These are phyloP conservation scores for Lippia alba DNA, from an alignment of 305 asterid genomes.

Conservation along the genomic window DNA sequence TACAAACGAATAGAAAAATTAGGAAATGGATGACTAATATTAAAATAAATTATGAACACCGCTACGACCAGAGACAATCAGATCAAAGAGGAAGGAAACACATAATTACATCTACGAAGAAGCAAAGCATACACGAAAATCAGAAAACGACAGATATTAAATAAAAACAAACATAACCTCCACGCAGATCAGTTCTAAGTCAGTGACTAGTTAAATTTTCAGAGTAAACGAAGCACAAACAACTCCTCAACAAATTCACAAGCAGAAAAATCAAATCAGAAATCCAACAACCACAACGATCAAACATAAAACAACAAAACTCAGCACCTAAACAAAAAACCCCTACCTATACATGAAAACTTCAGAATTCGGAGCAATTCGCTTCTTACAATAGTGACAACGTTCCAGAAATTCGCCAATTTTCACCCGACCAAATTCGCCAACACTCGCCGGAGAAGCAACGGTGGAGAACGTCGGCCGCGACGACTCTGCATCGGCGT, in stretches of 20 bases:
- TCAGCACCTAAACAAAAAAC: background rate
- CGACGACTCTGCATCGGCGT: slow-evolving; percentile 32
- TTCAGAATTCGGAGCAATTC: slow-evolving; percentile 43
- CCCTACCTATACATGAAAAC: slow-evolving; percentile 66
- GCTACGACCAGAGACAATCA: background rate
- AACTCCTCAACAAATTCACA: background rate
- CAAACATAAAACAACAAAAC: background rate
- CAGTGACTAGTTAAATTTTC: background rate
- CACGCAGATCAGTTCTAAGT: background rate
- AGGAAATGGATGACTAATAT: background rate
- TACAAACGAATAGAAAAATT: background rate
- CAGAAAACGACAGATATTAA: background rate
- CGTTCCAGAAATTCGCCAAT: slow-evolving; percentile 51
- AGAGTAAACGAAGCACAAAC: background rate
- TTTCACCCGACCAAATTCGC: slow-evolving; percentile 17
- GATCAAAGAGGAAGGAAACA: slow-evolving; percentile 22
- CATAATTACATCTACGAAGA: background rate
- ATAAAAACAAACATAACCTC: background rate
- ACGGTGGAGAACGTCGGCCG: slow-evolving; percentile 34
- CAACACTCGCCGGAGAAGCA: slow-evolving; percentile 34
- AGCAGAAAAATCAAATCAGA: background rate
- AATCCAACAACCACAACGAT: slow-evolving; percentile 1
- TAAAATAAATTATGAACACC: slow-evolving; percentile 8
- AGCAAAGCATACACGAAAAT: slow-evolving; percentile 1
- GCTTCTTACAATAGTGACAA: slow-evolving; percentile 55